A percentile compares a stretch with the other conserved stretches of the same genome.
phyloP scores from a whole-genome alignment of 768 basidiomycete genomes.

The Arthromyces matolae region DNA sequence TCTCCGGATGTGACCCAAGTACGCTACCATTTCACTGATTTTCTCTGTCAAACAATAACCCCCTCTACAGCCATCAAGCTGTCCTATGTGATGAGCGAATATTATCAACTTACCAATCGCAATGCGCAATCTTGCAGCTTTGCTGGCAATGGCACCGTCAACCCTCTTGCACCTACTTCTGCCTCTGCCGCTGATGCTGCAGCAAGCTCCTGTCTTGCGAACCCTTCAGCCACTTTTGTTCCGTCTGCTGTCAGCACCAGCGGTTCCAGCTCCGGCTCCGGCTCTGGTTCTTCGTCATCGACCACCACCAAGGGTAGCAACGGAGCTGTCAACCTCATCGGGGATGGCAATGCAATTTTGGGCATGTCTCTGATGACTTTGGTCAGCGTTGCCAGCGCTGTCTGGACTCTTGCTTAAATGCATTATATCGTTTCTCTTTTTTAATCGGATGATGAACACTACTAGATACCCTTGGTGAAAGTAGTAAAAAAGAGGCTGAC shows the following conservation, averaged over 20 bases:
- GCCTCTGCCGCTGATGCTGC: slow-evolving; percentile 49
- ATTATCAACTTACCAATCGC: slow-evolving; percentile 61
- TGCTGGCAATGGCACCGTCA: slow-evolving; percentile 79
- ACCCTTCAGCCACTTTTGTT: slow-evolving; percentile 58
- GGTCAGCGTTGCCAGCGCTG: slow-evolving; percentile 36
- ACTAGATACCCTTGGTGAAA: not conserved
- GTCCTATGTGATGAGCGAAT: slow-evolving; percentile 79
- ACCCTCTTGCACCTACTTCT: slow-evolving; percentile 46
- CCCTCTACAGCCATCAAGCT: slow-evolving; percentile 60
- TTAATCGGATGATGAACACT: not conserved
- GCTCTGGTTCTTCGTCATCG: slow-evolving; percentile 16
- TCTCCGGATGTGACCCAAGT: slow-evolving; percentile 82
- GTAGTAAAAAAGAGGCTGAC: not conserved
- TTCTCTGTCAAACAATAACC: slow-evolving; percentile 9
- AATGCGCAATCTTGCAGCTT: slow-evolving; percentile 71
- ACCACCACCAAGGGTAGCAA: slow-evolving; percentile 15
- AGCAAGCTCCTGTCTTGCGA: slow-evolving; percentile 65
- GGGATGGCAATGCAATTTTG: slow-evolving; percentile 30
- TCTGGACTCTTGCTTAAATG: slow-evolving; percentile 39
- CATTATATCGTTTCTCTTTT: not conserved
- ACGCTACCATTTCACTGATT: slow-evolving; percentile 21
- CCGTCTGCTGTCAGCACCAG: slow-evolving; percentile 43
- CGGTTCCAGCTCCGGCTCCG: slow-evolving; percentile 19
- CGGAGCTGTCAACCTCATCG: slow-evolving; percentile 18
- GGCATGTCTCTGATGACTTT: slow-evolving; percentile 34